Evolutionary conservation across 805 yeast species (phyloP), one percentile per base, ranked within the genome.

Genomic region (Metschnikowia corniflorae): DNA sequence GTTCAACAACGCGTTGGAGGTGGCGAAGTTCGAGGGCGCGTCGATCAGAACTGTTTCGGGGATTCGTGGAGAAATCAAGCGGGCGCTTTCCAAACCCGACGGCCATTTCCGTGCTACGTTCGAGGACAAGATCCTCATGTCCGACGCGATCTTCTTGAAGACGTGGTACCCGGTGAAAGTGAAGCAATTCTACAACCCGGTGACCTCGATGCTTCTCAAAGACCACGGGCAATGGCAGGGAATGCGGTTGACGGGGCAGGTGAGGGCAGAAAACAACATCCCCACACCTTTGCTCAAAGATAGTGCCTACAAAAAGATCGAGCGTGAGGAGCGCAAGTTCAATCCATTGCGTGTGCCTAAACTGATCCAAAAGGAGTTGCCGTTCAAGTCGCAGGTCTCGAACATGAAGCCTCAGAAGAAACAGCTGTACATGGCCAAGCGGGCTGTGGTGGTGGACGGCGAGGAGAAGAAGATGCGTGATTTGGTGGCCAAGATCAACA

Each of bases 11-110:
- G 76, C 95, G 0, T 71, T 93, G 63, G 99, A 93, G 65, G 96
- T 91, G 39, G 97, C 97, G 26, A 86, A 88, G 58, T 93, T 93
- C 56, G 98, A 93, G 67, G 99, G 99, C 40, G 98, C 98, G 0
- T 82, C 88, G 30, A 88, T 93, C 56, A 84, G 88, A 61, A 94
- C 98, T 0, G 98, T 93, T 4, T 86, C 96, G 6, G 98, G 99
- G 42, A 87, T 93, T 40, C 73, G 98, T 50, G 99, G 99, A 61
- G 97, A 93, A 61, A 91, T 93, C 52, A 93, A 93, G 60, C 73
- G 97, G 46, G 98, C 97, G 0, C 70, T 93, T 44, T 77, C 95
- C 7, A 84, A 85, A 50, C 96, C 97, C 0, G 97, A 91, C 34
- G 99, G 99, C 9, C 81, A 84, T 59, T 94, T 75, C 71, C 78